Base-by-base conservation (phyloP, 495 filamentous ascomycete genomes). In the Penicillium manginii region DNA sequence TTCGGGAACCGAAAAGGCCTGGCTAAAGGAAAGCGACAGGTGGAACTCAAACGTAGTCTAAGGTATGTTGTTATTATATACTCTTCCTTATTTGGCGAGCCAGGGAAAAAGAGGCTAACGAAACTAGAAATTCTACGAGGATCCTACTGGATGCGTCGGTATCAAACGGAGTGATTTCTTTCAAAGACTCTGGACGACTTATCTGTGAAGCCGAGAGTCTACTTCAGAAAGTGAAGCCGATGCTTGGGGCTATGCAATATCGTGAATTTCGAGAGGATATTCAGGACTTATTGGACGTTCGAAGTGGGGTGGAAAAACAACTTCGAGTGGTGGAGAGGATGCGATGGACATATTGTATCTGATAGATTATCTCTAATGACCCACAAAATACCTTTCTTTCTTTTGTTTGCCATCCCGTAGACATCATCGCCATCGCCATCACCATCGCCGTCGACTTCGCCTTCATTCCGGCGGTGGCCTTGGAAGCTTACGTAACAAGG, bases 121-220 rank as follows among this genome's bases (percentile, higher is more conserved):
- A 9, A 1, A 26, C 35, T 39, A 84, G 84, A 29, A 93, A 91
- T 58, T 88, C 96, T 57, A 90, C 96, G 67, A 88, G 91, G 32
- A 91, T 94, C 43, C 74, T 98, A 18, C 86, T 74, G 15, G 81
- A 81, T 3, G 79, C 79, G n/a, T 78, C 84, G 2, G 82, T 84
- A 0, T 81, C 81, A 37, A 77, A 83, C 52, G 89, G 87, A 6
- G 78, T 88, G 58, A 78, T 97, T 21, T 84, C 85, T 3, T 96
- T 96, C 80, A 93, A 91, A 68, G 91, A 97, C 62, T 90, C 93
- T 62, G 94, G 94, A 26, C 81, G 96, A 32, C 79, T 98, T 32
- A 79, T 98, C 21, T 96, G 90, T 72, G 93, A 98, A 61, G 86
- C 91, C 6, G 90, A 97, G 55, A 78, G 88, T 31, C 74, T 98